phyloP scores from a whole-genome alignment of 2,329 filamentous ascomycete genomes.

The Aplosporella prunicola region DNA sequence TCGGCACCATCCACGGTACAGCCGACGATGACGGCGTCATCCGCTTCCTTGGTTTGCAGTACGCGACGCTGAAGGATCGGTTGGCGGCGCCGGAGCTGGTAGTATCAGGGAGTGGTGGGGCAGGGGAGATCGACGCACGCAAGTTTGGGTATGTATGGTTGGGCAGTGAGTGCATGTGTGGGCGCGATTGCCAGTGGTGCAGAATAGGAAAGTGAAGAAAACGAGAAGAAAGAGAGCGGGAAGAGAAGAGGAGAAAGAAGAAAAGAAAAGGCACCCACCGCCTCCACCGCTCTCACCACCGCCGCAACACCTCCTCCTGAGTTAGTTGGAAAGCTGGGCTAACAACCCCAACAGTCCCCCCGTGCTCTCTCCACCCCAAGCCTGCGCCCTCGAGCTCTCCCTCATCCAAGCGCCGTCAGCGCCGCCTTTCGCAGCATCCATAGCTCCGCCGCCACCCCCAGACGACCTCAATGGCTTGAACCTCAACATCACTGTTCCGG shows the following conservation, averaged over 20 bases:
- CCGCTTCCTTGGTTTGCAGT: conserved; percentile 31
- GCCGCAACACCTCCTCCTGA: too few relatives aligned
- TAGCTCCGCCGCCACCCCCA: conserved; percentile 20
- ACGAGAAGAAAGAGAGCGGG: too few relatives aligned
- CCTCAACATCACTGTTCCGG: conserved; percentile 42
- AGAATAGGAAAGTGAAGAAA: too few relatives aligned
- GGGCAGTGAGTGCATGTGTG: too few relatives aligned
- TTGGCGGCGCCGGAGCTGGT: conserved; percentile 26
- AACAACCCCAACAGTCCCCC: conserved; percentile 25
- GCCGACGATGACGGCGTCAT: conserved; percentile 13
- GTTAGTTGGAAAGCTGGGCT: background rate
- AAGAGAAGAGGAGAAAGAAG: too few relatives aligned
- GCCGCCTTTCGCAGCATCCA: conserved; percentile 21
- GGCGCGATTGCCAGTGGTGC: too few relatives aligned
- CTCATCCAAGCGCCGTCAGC: conserved; percentile 39
- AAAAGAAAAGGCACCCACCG: too few relatives aligned
- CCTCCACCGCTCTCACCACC: too few relatives aligned
- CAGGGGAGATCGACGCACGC: conserved; percentile 22
- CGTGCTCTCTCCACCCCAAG: conserved; percentile 31
- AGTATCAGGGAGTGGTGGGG: conserved; percentile 17
- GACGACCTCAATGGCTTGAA: conserved; percentile 44
- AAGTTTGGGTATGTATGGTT: conserved; percentile 24
- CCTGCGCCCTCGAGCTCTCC: conserved; percentile 37
- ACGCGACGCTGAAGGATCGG: conserved; percentile 29
- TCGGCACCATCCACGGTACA: conserved; percentile 18